Evolutionary conservation across 2,329 filamentous ascomycete species (phyloP).

Genomic region (Sphaerulina vaccinii): DNA sequence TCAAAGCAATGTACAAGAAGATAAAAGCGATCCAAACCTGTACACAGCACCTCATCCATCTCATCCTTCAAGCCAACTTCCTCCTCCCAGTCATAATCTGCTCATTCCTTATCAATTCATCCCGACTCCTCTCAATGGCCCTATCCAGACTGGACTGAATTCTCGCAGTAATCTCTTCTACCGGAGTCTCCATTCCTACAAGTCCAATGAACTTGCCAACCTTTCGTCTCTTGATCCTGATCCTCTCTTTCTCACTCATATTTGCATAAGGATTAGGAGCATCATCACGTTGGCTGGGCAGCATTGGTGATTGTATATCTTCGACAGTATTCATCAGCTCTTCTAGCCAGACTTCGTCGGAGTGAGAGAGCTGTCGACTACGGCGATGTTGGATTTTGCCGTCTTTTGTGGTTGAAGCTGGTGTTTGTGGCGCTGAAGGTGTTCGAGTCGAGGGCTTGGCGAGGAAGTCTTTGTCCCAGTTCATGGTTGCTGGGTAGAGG

Average conservation of each 20-base stretch:
- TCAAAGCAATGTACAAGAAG: too few species aligned
- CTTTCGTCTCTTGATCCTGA: slow-evolving; percentile 62
- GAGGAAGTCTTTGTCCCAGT: slow-evolving; percentile 54
- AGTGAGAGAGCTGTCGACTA: slow-evolving; percentile 21
- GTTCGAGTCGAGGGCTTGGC: slow-evolving; percentile 19
- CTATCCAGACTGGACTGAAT: slow-evolving; percentile 38
- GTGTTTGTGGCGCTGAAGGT: slow-evolving; percentile 6
- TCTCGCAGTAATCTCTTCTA: slow-evolving; percentile 46
- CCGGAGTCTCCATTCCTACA: slow-evolving; percentile 58
- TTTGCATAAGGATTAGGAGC: slow-evolving; percentile 28
- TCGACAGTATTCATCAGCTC: slow-evolving; percentile 34
- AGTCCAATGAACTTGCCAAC: slow-evolving; percentile 74
- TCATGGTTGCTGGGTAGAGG: slow-evolving; percentile 67
- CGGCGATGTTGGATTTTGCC: slow-evolving; percentile 8
- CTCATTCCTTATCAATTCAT: slow-evolving; percentile 37
- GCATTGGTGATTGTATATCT: slow-evolving; percentile 39
- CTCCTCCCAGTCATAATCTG: slow-evolving; percentile 36
- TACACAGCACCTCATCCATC: too few species aligned
- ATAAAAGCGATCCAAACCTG: too few species aligned
- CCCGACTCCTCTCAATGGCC: slow-evolving; percentile 32
- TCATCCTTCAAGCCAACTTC: slow-evolving; percentile 31
- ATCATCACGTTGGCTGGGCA: slow-evolving; percentile 15
- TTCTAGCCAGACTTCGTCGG: slow-evolving; percentile 28
- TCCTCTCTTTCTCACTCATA: slow-evolving; percentile 40
- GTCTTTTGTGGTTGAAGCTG: slow-evolving; percentile 9